Conservation (phyloP, 306 rosid species). For the Nissolia schottii region DNA sequence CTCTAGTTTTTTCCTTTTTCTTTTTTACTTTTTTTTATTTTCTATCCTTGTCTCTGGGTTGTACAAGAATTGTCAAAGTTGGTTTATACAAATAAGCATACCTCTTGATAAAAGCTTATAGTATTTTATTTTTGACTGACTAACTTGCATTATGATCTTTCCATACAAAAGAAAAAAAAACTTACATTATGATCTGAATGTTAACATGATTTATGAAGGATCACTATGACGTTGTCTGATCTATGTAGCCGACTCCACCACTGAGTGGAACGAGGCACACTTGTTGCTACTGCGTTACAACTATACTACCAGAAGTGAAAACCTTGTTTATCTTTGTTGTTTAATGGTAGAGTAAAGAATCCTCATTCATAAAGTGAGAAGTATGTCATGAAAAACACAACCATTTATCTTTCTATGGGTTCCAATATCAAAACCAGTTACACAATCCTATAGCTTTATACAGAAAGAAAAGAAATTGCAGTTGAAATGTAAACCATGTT, state of each 20-base stretch:
- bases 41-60: no score
- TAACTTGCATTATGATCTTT: not conserved
- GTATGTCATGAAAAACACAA: not conserved
- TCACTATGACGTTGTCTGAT: no score
- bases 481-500: not conserved
- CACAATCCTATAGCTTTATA: not conserved
- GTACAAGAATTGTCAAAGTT: no score
- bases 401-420: not conserved
- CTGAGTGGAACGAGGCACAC: no score
- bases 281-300: no score
- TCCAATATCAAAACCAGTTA: not conserved
- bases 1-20: no score
- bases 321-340: not conserved
- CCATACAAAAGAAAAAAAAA: no score
- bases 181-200: no score
- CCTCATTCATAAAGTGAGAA: not conserved
- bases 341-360: not conserved
- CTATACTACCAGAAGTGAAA: not conserved
- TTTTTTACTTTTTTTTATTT: no score
- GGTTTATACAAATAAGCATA: no score
- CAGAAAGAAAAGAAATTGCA: conserved; percentile 1
- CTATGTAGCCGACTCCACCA: no score
- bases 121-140: not conserved
- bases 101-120: not conserved
- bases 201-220: no score